phyloP scores from a whole-genome alignment of 495 filamentous ascomycete genomes.

The Amorphotheca resinae region DNA sequence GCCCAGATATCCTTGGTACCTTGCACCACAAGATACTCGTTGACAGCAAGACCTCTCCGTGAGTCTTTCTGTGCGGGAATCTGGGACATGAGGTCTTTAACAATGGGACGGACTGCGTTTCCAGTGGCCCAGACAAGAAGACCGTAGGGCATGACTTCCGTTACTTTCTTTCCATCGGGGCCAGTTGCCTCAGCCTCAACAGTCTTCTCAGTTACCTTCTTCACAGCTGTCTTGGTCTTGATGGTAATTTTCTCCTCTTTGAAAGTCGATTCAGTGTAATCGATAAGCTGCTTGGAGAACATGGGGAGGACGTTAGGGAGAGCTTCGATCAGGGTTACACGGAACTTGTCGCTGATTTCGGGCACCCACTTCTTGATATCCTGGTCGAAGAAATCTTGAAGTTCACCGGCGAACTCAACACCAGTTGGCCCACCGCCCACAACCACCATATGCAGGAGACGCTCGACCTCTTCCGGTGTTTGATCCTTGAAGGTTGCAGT shows the following conservation, averaged over 20 bases:
- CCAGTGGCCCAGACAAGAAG: constrained; percentile 97
- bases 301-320: constrained; percentile 95
- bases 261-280: constrained; percentile 98
- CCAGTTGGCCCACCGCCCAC: constrained; percentile 96
- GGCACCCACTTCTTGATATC: constrained; percentile 97
- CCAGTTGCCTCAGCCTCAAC: constrained; percentile 82
- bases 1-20: constrained; percentile 95
- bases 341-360: constrained; percentile 86
- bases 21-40: constrained; percentile 97
- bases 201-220: constrained; percentile 87
- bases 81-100: constrained; percentile 82
- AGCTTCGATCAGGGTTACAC: constrained; percentile 93
- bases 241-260: constrained; percentile 96
- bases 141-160: constrained; percentile 80
- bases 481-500: constrained; percentile 98
- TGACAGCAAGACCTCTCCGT: constrained; percentile 85
- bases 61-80: constrained; percentile 93
- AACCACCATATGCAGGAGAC: constrained; percentile 97
- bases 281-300: constrained; percentile 98
- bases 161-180: constrained; percentile 74
- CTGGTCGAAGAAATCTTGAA: constrained; percentile 97
- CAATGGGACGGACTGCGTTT: constrained; percentile 78
- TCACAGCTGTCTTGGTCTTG: constrained; percentile 97
- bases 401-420: constrained; percentile 95
- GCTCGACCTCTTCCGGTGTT: constrained; percentile 75